Evolutionary conservation across 495 filamentous ascomycete genomes (phyloP), one percentile per base, ranked within the genome.

Genomic region (Chaetomium fimeti): DNA sequence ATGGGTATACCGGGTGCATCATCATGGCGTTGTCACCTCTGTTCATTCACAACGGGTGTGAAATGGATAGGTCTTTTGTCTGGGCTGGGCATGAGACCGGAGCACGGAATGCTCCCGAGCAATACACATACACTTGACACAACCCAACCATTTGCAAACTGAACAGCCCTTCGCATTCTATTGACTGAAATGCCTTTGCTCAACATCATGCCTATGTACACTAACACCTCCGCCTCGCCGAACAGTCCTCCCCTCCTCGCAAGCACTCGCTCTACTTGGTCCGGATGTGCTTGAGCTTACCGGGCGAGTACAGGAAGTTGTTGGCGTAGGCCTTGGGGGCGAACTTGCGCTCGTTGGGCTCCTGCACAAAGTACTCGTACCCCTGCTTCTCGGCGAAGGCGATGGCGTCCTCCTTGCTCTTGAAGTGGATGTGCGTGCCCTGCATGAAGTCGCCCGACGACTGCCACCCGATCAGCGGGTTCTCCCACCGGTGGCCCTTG

Each of bases 321-420:
- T 95, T 94, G 40, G 94, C 92, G 77, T 99, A 99, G 52, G 90
- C 89, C 83, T 99, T 98, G 48, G 92, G 90, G 13, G 88, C 82
- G 63, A 97, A 87, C 64, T 85, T 87, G 74, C 94, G 84, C 79
- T 85, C 85, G 71, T 97, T 97, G 6, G 93, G 93, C 79, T 98
- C 94, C 81, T 98, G 94, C 24, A 98, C 91, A 77, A 96, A 97
- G 77, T 97, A 99, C 72, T 98, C 93, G 73, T 98, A 99, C 42
- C 95, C 94, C 74, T 99, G 95, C 84, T 97, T 99, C 81, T 97
- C 89, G 22, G 94, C 94, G 71, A 99, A 99, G 20, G 81, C 75
- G 67, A 99, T 93, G 66, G 94, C 94, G 71, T 96, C 93, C 75
- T 99, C 93, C 83, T 96, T 98, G 57, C 81, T 83, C 78, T 89